Base-by-base conservation (phyloP, 1,139 yeast species). In the Spathaspora sp. region DNA sequence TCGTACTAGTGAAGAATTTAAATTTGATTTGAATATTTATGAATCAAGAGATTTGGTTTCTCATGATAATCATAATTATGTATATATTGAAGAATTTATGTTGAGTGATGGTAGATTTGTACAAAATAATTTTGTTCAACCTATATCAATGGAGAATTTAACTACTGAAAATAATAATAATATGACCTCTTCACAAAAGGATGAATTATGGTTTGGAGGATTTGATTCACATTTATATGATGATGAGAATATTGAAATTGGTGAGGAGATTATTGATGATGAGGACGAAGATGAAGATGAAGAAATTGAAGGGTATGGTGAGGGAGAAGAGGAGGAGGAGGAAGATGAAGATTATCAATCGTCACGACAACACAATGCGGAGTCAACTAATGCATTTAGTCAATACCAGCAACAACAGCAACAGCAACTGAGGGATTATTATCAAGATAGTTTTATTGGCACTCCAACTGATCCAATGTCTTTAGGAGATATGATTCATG, bases 1-100 rank as follows among this genome's bases (percentile, higher is more conserved):
- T 5, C 65, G 81, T 51, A 68, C 75, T 2, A 67, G 58, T 11
- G 70, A 70, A 25, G 72, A 72, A 20, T 81, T 81, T 62, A 72
- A 70, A 47, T 78, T 66, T 53, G 72, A 69, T 44, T 62, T 61
- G 41, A 61, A 57, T 24, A 59, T 61, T 9, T 56, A 63, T 5
- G 70, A 64, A 43, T 52, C 59, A 16, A 42, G 55, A 1, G 46
- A 47, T n/a, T 40, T 42, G 13, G 44, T 48, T 23, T 42, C 51
- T 17, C 43, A 54, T 7, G 53, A 52, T 26, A 45, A 49, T 15
- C 51, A 46, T 33, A 50, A 49, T 26, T 51, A 53, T 23, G 42
- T 53, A 11, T 59, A 59, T 47, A 60, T 67, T 47, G 69, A 67
- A 48, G 72, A 70, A 20, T 73, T 73, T 45, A 60, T 76, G 37